Evolutionary conservation across 805 yeast genomes (phyloP).

Genomic region (Candida glaebosa): DNA sequence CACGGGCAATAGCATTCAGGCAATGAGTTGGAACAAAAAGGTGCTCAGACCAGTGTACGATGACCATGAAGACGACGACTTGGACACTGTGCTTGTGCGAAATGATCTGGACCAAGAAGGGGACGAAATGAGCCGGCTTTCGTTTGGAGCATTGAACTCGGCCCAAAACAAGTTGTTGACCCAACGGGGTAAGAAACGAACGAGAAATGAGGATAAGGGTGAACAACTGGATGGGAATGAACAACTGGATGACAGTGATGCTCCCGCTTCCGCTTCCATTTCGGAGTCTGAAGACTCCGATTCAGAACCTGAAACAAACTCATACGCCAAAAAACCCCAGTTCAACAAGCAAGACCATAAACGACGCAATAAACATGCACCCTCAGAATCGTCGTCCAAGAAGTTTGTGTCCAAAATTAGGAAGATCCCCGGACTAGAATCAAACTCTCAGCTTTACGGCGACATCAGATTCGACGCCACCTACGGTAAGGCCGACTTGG

Average conservation of each 20-base stretch:
- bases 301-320: constrained; percentile 35
- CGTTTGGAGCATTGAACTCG: constrained; percentile 61
- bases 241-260: constrained; percentile 7
- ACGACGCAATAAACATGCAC: constrained; percentile 77
- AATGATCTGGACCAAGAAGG: constrained; percentile 18
- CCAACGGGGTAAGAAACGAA: constrained; percentile 5
- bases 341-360: constrained; percentile 13
- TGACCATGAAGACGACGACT: constrained; percentile 16
- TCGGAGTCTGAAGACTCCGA: constrained; percentile 13
- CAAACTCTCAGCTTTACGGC: constrained; percentile 47
- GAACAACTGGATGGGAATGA: background rate
- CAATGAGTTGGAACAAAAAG: constrained; percentile 1
- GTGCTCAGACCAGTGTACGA: constrained; percentile 14
- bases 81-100: background rate
- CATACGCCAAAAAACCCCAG: constrained; percentile 7
- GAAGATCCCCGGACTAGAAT: constrained; percentile 65
- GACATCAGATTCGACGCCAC: constrained; percentile 93
- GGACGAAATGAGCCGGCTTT: constrained; percentile 50
- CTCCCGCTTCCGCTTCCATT: constrained; percentile 6
- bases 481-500: constrained; percentile 75
- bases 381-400: constrained; percentile 74
- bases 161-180: constrained; percentile 50
- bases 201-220: background rate
- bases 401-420: constrained; percentile 66
- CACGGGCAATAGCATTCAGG: background rate